phyloP scores from a whole-genome alignment of 169 alveolate genomes.

The Cryptosporidium canis region DNA sequence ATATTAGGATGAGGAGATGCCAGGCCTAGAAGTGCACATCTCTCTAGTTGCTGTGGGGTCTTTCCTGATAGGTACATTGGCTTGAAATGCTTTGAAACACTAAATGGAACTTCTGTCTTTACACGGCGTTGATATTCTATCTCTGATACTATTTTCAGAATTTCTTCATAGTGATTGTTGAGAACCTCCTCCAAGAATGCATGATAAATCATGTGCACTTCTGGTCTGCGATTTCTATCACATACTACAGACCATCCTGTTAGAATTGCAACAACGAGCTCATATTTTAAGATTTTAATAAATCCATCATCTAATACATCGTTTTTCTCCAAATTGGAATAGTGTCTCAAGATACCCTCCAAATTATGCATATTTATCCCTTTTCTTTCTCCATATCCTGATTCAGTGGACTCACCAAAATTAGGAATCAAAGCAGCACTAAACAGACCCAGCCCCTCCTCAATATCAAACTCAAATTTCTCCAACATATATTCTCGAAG shows the following conservation, averaged over 20 bases:
- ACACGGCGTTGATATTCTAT: background rate
- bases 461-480: background rate
- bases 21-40: slow-evolving; percentile 48
- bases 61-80: background rate
- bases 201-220: slow-evolving; percentile 45
- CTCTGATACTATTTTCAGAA: background rate
- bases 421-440: background rate
- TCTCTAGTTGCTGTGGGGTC: background rate
- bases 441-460: background rate
- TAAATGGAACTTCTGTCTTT: background rate
- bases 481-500: slow-evolving; percentile 3
- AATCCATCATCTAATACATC: background rate
- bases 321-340: background rate
- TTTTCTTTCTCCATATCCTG: background rate
- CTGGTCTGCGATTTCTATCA: slow-evolving; percentile 48
- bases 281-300: slow-evolving; percentile 9
- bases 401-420: background rate
- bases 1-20: slow-evolving; percentile 63
- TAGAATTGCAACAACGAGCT: background rate
- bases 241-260: slow-evolving; percentile 62
- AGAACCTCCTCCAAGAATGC: slow-evolving; percentile 20
- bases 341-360: slow-evolving; percentile 8
- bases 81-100: background rate
- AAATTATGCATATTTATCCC: background rate
- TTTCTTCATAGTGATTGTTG: background rate